Conservation (phyloP, 225 moss, liverwort and hornwort species). For the Pleurozium schreberi region DNA sequence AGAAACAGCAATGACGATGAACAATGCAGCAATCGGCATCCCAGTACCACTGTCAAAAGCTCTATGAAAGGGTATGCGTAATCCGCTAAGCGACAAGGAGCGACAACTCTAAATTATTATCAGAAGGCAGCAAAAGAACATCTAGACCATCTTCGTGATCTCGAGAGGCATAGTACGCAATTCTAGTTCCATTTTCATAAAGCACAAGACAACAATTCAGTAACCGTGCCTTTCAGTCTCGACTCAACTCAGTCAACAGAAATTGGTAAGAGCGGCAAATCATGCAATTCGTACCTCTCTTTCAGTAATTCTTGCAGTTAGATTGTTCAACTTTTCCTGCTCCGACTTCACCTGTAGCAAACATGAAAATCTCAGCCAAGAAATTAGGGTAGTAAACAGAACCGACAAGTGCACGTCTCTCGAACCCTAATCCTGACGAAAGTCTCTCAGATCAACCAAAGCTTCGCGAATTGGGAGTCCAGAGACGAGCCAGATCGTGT, state of each 20-base stretch:
- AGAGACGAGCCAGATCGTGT: not conserved
- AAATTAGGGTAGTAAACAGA: not conserved
- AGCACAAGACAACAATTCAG: not conserved
- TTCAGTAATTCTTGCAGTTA: conserved; percentile 58
- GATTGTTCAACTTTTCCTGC: conserved; percentile 44
- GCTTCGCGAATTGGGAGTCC: not conserved
- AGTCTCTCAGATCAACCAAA: not conserved
- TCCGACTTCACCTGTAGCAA: conserved; percentile 54
- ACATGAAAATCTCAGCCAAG: not conserved
- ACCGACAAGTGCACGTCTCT: not conserved
- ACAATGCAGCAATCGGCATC: not conserved
- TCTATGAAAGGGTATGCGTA: not conserved
- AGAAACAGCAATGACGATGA: not conserved
- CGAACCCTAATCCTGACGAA: not conserved
- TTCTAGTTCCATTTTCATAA: not conserved
- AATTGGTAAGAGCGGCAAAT: not conserved
- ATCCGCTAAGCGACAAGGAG: not conserved
- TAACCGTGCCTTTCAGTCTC: not conserved
- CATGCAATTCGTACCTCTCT: conserved; percentile 20
- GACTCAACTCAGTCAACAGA: not conserved
- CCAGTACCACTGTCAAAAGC: not conserved
- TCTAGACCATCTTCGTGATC: not conserved
- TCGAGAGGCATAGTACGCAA: not conserved
- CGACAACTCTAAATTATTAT: not conserved
- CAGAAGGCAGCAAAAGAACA: not conserved